Evolutionary conservation across 2,329 filamentous ascomycete genomes (phyloP), one percentile per base, ranked within the genome.

Genomic region (Scolecobasidium constrictum): DNA sequence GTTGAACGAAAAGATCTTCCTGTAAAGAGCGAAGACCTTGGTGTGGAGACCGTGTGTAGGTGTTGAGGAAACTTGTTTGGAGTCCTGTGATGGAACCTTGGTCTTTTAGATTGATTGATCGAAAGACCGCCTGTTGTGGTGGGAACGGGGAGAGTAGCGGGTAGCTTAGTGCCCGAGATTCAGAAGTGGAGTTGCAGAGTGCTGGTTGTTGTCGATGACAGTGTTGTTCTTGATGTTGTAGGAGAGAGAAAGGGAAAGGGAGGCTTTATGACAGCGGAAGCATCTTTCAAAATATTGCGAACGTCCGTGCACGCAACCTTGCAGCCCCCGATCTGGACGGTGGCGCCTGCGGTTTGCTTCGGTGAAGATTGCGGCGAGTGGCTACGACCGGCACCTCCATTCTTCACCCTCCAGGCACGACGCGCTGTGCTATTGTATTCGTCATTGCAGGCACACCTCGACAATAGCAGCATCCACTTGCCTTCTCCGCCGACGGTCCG

Each of bases 81-180:
- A 42, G 40, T 44, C 42, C 42, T 44, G 26, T 31, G 26, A 19
- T 12, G 38, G 38, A 44, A 19, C 11, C 35, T 37, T 26, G 42
- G 34, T 13, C 11, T 36, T 36, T 11, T 13, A 11, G 34, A 20
- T 44, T 26, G 21, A 26, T 6, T 22, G 20, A 34, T 39, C 42
- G 35, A 38, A 17, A 23, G 42, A 42, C 40, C 40, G 40, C 40
- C 40, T 36, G 9, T 36, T 20, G 34, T 15, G 26, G 40, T 42
- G 40, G 40, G 40, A 42, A 42, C 12, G 40, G 34, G 40, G 40
- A 42, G 40, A 35, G 31, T 39, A 45, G 38, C 43, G 43, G 43
- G 43, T 45, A 40, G 43, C 43, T 45, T 21, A 55, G 60, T 59
- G 61, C 61, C 61, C 61, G 61, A 50, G 47, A 54, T 54, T 52